A percentile compares a stretch with the other conserved stretches of the same genome.
These are phyloP conservation scores for Rhynchospora pubera DNA, from an alignment of 176 grass and related monocot genomes.

Conservation along the genomic window DNA sequence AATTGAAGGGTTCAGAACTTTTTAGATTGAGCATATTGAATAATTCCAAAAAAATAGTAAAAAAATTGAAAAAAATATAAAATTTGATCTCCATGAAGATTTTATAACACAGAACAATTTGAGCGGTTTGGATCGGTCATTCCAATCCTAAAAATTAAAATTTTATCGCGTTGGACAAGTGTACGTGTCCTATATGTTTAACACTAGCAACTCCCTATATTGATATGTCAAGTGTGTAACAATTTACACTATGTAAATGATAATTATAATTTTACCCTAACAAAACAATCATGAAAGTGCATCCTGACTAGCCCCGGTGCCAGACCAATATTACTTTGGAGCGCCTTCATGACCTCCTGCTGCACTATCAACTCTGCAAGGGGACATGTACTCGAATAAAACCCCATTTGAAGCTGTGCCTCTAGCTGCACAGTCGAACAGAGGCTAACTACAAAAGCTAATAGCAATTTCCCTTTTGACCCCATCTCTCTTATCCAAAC, in stretches of 20 bases:
- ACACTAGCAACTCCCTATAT: too few relatives aligned
- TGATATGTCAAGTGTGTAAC: background rate
- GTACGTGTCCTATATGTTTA: too few relatives aligned
- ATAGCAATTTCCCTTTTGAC: background rate
- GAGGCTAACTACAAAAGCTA: background rate
- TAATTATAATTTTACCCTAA: conserved; percentile 14
- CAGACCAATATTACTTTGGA: conserved; percentile 17
- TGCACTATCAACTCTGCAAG: conserved; percentile 29
- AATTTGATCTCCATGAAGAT: too few relatives aligned
- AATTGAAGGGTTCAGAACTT: too few relatives aligned
- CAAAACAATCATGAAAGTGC: conserved; percentile 48
- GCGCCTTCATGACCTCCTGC: conserved; percentile 19
- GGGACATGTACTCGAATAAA: conserved; percentile 36
- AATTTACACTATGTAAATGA: background rate
- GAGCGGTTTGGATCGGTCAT: too few relatives aligned
- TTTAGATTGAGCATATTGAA: too few relatives aligned
- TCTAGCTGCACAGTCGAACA: background rate
- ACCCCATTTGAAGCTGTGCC: conserved; percentile 21
- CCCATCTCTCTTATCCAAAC: background rate
- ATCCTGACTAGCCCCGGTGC: conserved; percentile 32
- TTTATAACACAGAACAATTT: too few relatives aligned
- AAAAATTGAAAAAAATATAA: too few relatives aligned
- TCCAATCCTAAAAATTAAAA: too few relatives aligned
- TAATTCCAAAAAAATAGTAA: too few relatives aligned
- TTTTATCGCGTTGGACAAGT: too few relatives aligned